Evolutionary conservation across 23 red algal genomes (phyloP), one percentile per base, ranked within the genome.

Genomic region (Chondrus crispus): DNA sequence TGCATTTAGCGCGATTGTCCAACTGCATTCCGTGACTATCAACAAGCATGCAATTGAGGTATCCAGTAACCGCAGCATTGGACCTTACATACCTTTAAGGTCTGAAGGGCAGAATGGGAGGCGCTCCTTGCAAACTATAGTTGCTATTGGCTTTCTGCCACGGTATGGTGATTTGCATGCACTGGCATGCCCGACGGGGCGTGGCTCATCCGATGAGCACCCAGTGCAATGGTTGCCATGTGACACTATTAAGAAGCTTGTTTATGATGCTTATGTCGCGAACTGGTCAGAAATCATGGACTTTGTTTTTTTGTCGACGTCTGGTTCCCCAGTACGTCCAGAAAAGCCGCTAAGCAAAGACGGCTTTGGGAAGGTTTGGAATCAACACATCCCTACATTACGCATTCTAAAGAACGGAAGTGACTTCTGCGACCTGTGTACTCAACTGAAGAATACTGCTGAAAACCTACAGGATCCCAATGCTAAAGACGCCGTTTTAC

Each of bases 371-470:
- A 35, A 62, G 9, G 79, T 83, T 4, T 83, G 48, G 79, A 11
- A 10, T 2, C 44, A 46, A 62, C 32, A 83, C 7, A 36, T 26
- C 19, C 79, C 79, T 19, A 62, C 28, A 54, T 52, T 62, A 3
- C 19, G 51, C 20, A 62, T 83, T 62, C 30, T 78, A 3, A 83
- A 83, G 46, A 12, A 19, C 3, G 79, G 79, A 2, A 83, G 79
- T 83, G 79, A 83, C 49, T 83, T 62, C 40, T 83, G 79, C 32
- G 79, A 83, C 32, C 42, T 12, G 35, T 62, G 79, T 52, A 83
- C 79, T 18, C 55, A 38, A 4, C 3, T 83, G n/a, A 33, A 3
- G 26, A 83, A 83, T 52, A 50, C 42, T 2, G 75, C 41, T 3
- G 14, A 22, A 22, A 80, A 20, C 47, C 46, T 46, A n/a, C 46